Evolutionary conservation across 257 asterid genomes (phyloP), one percentile per base, ranked within the genome.

Genomic region (Solanum dulcamara): DNA sequence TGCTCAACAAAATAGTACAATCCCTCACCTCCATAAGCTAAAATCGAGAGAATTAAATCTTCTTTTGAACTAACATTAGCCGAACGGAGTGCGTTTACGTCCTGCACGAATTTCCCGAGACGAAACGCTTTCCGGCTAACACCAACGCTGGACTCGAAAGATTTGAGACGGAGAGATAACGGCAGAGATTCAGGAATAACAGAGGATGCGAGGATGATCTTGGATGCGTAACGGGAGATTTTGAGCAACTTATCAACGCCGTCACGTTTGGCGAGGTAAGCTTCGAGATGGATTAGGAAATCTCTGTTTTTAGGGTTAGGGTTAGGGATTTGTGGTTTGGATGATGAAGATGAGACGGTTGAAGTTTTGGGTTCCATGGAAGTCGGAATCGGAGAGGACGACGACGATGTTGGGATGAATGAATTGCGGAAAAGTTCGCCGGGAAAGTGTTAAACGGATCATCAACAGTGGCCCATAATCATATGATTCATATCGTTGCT

Each of bases 51-150:
- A 80, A 88, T 15, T 38, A 89, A 35, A 81, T 88, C 91, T n/a
- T 68, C 79, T 50, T 75, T 75, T 5, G 91, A 87, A 0, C 83
- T 17, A 75, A 85, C 71, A 46, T 51, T 46, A 40, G 90, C 20
- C 38, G 89, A 37, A 80, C 98, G 96, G 35, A 96, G 80, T 24
- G 95, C 90, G 89, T 96, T 96, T 84, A 96, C 77, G 87, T 94
- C 98, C 51, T 96, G 99, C n/a, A 96, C 44, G 89, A 96, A 96
- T 75, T 96, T 96, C n/a, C 99, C 98, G 4, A 96, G 85, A 3
- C 98, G 97, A 87, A 96, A 96, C 83, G 98, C 99, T 85, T 94
- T 94, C 38, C 99, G 98, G 88, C 95, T 93, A 67, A 94, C 68
- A 11, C 99, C 99, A 81, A 95, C 92, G 88, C 94, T 93, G 0